phyloP scores from a whole-genome alignment of 805 yeast species.

The Suhomyces kilbournensis region DNA sequence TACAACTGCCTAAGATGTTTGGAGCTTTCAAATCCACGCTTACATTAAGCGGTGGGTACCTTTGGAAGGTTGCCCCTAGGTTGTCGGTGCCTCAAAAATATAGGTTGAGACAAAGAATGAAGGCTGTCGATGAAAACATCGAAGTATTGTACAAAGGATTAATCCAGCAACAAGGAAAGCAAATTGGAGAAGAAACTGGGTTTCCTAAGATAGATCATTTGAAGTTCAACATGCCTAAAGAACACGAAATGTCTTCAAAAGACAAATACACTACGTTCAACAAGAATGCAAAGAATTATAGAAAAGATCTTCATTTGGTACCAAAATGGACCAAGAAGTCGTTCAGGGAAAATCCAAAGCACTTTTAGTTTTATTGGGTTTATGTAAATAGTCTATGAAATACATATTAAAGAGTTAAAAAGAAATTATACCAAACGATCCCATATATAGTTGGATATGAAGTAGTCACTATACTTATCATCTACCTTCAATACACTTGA shows the following conservation, averaged over 20 bases:
- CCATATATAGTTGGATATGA: conserved; percentile 77
- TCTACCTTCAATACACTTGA: conserved; percentile 52
- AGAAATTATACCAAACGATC: conserved; percentile 37
- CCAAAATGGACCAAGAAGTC: conserved; percentile 92
- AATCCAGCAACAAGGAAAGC: conserved; percentile 14
- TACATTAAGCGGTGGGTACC: conserved; percentile 64
- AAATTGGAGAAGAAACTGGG: conserved; percentile 34
- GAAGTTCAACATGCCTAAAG: conserved; percentile 61
- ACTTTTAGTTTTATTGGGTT: conserved; percentile 40
- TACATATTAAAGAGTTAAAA: background rate
- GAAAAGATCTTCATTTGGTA: conserved; percentile 83
- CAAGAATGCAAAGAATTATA: conserved; percentile 69
- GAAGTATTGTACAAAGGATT: conserved; percentile 51
- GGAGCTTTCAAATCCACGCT: conserved; percentile 69
- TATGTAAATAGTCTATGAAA: conserved; percentile 5
- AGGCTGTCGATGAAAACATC: conserved; percentile 75
- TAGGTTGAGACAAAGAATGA: conserved; percentile 81
- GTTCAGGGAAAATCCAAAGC: conserved; percentile 73
- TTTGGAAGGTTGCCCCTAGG: conserved; percentile 57
- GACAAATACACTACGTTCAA: conserved; percentile 89
- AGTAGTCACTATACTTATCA: conserved; percentile 59
- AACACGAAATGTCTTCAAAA: conserved; percentile 69
- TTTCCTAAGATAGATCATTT: conserved; percentile 36
- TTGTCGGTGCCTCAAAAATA: conserved; percentile 76
- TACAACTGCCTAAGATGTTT: conserved; percentile 41